Base-by-base conservation (phyloP, 2,329 filamentous ascomycete genomes). In the Neonectria sp. region DNA sequence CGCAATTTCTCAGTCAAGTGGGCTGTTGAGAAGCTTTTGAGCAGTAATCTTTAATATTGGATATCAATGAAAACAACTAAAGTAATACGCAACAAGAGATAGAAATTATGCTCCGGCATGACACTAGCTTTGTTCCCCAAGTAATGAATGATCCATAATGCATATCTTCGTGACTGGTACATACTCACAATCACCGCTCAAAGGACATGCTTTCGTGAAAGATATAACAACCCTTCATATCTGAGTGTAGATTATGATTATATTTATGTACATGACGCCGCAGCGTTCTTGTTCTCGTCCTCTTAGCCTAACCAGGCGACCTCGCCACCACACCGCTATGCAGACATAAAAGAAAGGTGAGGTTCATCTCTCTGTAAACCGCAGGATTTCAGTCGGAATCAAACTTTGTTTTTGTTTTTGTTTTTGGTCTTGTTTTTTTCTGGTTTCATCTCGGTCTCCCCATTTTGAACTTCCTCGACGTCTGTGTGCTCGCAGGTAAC, bases 1-100 rank as follows among this genome's bases (percentile, higher is more conserved):
- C 86, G 90, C 67, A 92, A 90, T 78, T 89, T 92, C 74, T 91
- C 88, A n/a, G 90, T 92, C 52, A 89, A 87, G 72, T 92, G 90
- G 90, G 90, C 90, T 1, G 90, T 92, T 6, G 88, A 91, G 78
- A 91, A 91, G 80, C 82, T 92, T 53, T 77, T 92, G 71, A 88
- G 84, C 74, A 86, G 79, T 73, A 82, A 79, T 87, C 79, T 80
- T 46, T 27, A 45, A 27, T 55, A 45, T 29, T 55, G 43, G 33
- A 37, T 29, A 53, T 51, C 17, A 40, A 53, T 46, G 21, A 15
- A 43, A 46, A 46, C 12, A 24, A 53, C 21, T 6, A 53, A 53
- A 60, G 7, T 45, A 70, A 61, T 63, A 64, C 63, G 33, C 56
- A 64, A 61, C 11, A 65, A 66, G 56, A 62, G 43, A 63, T 40